Evolutionary conservation across 768 basidiomycete species (phyloP), one percentile per base, ranked within the genome.

Genomic region (Tricholomella constricta): DNA sequence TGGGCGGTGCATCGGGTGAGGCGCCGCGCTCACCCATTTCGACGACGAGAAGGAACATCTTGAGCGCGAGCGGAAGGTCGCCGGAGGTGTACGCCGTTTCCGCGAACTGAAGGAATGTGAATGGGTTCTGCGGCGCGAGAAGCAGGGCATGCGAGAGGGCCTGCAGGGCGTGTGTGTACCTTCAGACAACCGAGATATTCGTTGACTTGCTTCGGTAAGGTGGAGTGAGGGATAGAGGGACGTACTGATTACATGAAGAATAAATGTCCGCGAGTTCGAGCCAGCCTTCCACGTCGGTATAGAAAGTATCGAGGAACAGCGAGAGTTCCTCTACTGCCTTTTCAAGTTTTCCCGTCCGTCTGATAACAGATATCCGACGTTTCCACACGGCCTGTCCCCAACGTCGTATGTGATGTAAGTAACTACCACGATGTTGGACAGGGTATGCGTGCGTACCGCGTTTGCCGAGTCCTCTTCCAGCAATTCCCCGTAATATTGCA

Each of bases 201-300:
- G n/a, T n/a, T 32, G 9, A 32, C 31, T 32, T 32, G 4, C 31
- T 32, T 32, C 4, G 14, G 9, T 14, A 32, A 32, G 31, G 14
- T 9, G 2, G 29, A 20, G 31, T 17, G 25, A 23, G 19, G 36
- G 35, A 48, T 31, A 34, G 42, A 35, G 31, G 40, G 17, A 72
- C 89, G 47, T 56, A 94, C 91, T 89, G 86, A 59, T 84, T 82
- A 60, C 86, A 85, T 10, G 81, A 77, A 4, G 84, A 74, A 60
- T 96, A 92, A 4, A 91, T 81, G 62, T 90, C 87, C 0, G 90
- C 85, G 20, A 97, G 81, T 65, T 94, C 88, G 15, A 90, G 70
- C 94, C 94, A 96, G 10, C 82, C 92, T 59, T 94, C 91, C 12
- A 87, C 75, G 58, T 97, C 94, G 19, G 84, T 84, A 66, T 96